Evolutionary conservation across 2,329 filamentous ascomycete species (phyloP), one percentile per base, ranked within the genome.

Genomic region (Pestalotiopsis sp.): DNA sequence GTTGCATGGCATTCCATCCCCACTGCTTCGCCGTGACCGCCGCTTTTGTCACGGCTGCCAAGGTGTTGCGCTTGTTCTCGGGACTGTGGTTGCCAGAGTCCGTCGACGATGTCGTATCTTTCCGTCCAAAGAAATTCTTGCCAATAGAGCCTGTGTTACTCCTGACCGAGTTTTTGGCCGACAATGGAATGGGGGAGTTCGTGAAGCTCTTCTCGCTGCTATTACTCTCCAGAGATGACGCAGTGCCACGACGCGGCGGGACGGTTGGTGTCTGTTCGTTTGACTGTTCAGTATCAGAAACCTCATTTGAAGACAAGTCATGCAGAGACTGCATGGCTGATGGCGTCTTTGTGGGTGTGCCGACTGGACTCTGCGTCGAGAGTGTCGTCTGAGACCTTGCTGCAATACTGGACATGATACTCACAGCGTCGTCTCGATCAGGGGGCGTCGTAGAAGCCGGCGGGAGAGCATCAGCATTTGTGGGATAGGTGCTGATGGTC

Each of bases 401-500:
- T 39, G 78, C 77, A 12, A 79, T 71, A 58, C 65, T 76, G 12
- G 77, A 95, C 85, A 94, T 93, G 31, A 87, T 84, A 72, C 84
- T 87, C 25, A 86, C 84, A 27, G 91, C 91, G 75, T 88, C 83
- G 69, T 84, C 84, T 64, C 89, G 84, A 49, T 90, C 87, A 2
- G 87, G 86, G 4, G 85, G 84, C 39, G 86, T 36, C 31, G 31
- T 87, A 1, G 83, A 84, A 4, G 85, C 87, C 14, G 86, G 84
- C 70, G 87, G 88, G 72, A 88, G 87, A 13, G 90, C 84, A 70
- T 94, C 91, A 23, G 90, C 89, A 70, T 91, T 90, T 0, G 88
- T 85, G 41, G 87, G 85, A 73, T 94, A 91, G 0, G 90, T 89
- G 38, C 88, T 89, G 6, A 95, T 87, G 23, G 91, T 83, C 1